These are phyloP conservation scores for Didymella pomorum DNA, from an alignment of 2,329 filamentous ascomycete genomes.

Conservation along the genomic window DNA sequence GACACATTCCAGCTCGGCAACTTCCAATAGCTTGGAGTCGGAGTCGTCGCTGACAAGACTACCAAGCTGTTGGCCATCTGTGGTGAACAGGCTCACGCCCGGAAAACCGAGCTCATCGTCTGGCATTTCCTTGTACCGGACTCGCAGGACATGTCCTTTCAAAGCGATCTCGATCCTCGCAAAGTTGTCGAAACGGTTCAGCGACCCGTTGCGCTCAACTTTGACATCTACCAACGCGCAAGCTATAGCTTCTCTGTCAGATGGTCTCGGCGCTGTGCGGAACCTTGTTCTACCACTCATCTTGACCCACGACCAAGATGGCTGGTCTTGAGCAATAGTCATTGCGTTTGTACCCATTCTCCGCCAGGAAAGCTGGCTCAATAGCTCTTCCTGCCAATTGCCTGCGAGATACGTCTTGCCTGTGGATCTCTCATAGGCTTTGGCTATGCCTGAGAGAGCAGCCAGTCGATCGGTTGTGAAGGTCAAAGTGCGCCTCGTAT, in stretches of 20 bases:
- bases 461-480: background rate
- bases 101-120: background rate
- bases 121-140: background rate
- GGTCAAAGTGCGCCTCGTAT: background rate
- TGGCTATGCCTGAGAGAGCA: background rate
- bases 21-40: background rate
- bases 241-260: background rate
- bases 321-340: background rate
- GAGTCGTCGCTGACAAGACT: background rate
- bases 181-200: background rate
- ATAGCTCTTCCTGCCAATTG: background rate
- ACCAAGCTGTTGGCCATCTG: background rate
- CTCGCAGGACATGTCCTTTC: background rate
- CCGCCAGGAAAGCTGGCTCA: background rate
- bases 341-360: background rate
- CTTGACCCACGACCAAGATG: background rate
- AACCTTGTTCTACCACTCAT: background rate
- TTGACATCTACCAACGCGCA: background rate
- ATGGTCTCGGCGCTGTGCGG: background rate
- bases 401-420: background rate
- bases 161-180: background rate
- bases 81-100: background rate
- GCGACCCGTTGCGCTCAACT: background rate
- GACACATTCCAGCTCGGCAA: background rate
- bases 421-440: background rate